Evolutionary conservation across 495 filamentous ascomycete species (phyloP), one percentile per base, ranked within the genome.

Genomic region (Daldinia concentrica): DNA sequence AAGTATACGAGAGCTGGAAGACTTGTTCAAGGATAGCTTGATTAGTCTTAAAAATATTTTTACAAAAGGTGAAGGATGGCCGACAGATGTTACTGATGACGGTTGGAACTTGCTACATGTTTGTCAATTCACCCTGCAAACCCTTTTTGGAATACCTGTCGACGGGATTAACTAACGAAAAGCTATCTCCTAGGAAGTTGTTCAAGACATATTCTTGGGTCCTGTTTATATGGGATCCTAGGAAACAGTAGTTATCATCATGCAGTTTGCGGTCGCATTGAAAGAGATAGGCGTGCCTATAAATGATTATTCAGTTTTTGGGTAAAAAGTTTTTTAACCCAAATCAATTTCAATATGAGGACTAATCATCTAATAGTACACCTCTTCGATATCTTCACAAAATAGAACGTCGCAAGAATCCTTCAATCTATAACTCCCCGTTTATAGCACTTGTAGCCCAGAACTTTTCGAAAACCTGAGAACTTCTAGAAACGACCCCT

Each of bases 251-350:
- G 24, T 24, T 54, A 3, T 17, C 9, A 54, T 30, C 0, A 43
- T 29, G 15, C 56, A 56, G 9, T 61, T 61, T 29, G 3, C 61
- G 6, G 8, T 2, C n/a, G 58, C 45, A 1, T 62, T 68, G 14
- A 51, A 36, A 50, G 22, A 58, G 7, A 48, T 68, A 26, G 65
- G 65, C 1, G 48, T 68, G 8, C 65, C 64, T 6, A 30, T 61
- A 17, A 34, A 60, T 17, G 34, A 59, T 19, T 12, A 15, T 15
- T 45, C 41, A 45, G 4, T 5, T n/a, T 1, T 32, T 1, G 6
- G 36, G 56, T 58, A 6, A 17, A 12, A 3, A 9, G 8, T 34
- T 34, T 34, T 34, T 34, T 0, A 34, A 34, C 32, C 9, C 9
- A 3, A 34, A 2, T 34, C 32, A 34, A 3, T 34, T 34, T 34